Conservation (phyloP, 495 filamentous ascomycete genomes). For the Penicillium cinerascens region DNA sequence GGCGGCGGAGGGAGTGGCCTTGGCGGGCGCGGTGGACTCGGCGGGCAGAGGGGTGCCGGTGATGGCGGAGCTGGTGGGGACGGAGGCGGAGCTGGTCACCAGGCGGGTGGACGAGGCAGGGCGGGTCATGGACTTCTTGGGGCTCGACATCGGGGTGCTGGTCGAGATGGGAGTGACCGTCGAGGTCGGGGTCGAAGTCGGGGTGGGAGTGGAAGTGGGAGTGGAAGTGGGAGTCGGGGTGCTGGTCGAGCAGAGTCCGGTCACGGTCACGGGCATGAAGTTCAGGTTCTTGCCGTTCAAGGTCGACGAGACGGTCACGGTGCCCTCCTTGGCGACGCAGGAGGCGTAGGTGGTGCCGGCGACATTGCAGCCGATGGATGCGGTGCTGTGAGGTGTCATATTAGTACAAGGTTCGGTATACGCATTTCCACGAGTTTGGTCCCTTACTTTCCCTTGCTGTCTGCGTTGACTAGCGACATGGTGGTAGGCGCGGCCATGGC, state of each 20-base stretch:
- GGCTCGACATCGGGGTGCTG: conserved; percentile 8
- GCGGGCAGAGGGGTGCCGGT: conserved; percentile 3
- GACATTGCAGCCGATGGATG: conserved; percentile 29
- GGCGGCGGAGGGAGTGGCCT: conserved; percentile 13
- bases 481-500: conserved; percentile 24
- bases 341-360: conserved; percentile 30
- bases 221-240: conserved; percentile 19
- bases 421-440: not conserved
- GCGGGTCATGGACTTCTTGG: conserved; percentile 20
- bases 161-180: not conserved
- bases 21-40: conserved; percentile 6
- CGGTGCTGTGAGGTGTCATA: conserved; percentile 13
- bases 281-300: conserved; percentile 19
- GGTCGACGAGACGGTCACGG: conserved; percentile 20
- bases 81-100: conserved; percentile 14
- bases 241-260: conserved; percentile 16
- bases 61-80: not conserved
- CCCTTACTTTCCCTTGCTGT: conserved; percentile 21
- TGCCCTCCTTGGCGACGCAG: conserved; percentile 26
- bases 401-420: conserved; percentile 4
- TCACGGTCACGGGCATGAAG: conserved; percentile 30
- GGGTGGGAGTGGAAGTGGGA: conserved; percentile 19
- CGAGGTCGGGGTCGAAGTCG: conserved; percentile 6
- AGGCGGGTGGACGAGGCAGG: conserved; percentile 15
- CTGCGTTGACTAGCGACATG: conserved; percentile 16